These are phyloP conservation scores for Sanguinoderma infundibulare DNA, from an alignment of 1,284 basidiomycete species.

Conservation along the genomic window DNA sequence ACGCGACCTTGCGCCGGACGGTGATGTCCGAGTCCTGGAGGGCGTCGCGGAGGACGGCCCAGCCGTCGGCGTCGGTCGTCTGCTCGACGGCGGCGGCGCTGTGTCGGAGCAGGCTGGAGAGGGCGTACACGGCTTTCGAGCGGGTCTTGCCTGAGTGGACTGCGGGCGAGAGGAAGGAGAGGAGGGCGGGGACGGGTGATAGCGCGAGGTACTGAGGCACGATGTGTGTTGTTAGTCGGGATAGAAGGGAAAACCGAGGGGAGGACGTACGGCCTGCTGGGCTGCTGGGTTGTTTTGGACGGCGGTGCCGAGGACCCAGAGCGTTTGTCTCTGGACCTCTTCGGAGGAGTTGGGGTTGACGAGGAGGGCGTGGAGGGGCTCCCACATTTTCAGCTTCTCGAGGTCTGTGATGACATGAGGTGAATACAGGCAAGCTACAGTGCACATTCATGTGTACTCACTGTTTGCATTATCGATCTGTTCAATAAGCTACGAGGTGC, in stretches of 20 bases:
- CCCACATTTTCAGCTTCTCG: constrained; percentile 86
- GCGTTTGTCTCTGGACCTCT: constrained; percentile 71
- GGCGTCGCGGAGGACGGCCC: constrained; percentile 65
- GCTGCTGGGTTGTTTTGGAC: constrained; percentile 95
- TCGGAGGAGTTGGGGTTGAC: constrained; percentile 57
- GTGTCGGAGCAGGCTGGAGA: constrained; percentile 88
- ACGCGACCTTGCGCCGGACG: constrained; percentile 85
- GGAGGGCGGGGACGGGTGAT: constrained; percentile 70
- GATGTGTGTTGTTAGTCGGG: not conserved
- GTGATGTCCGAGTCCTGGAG: constrained; percentile 80
- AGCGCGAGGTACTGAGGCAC: constrained; percentile 68
- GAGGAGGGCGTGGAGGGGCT: constrained; percentile 75
- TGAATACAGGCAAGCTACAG: constrained; percentile 3
- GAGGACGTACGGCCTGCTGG: constrained; percentile 75
- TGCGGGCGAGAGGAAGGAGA: constrained; percentile 65
- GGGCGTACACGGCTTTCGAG: constrained; percentile 86
- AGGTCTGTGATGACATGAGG: constrained; percentile 64
- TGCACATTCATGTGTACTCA: constrained; percentile 36
- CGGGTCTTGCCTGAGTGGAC: constrained; percentile 56
- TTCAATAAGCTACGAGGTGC: constrained; percentile 74
- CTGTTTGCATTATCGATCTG: constrained; percentile 96
- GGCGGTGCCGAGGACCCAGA: constrained; percentile 95
- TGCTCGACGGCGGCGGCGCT: constrained; percentile 68
- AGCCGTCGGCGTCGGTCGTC: constrained; percentile 68
- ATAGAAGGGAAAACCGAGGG: not conserved